These are phyloP conservation scores for Myxozyma monticola DNA, from an alignment of 805 yeast species.

Conservation along the genomic window DNA sequence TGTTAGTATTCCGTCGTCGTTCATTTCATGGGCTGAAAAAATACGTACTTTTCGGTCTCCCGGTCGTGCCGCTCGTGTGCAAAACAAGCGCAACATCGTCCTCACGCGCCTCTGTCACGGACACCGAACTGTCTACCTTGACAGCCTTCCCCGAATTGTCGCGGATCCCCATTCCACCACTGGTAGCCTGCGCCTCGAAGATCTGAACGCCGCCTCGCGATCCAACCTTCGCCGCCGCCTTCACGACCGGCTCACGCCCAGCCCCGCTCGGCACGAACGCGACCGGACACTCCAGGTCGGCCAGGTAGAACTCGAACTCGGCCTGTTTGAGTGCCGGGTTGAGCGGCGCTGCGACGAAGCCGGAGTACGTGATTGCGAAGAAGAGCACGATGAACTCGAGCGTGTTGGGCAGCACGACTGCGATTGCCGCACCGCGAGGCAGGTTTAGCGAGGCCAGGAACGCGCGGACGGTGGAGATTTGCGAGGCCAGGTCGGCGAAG, in stretches of 20 bases:
- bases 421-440: conserved; percentile 21
- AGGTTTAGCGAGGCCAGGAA: conserved; percentile 21
- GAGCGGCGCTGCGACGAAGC: conserved; percentile 66
- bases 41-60: conserved; percentile 55
- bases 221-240: conserved; percentile 51
- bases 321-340: conserved; percentile 60
- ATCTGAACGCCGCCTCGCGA: conserved; percentile 4
- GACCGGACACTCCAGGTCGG: conserved; percentile 58
- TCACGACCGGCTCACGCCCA: conserved; percentile 45
- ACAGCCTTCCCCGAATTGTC: conserved; percentile 32
- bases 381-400: conserved; percentile 59
- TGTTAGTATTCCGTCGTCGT: not conserved
- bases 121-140: conserved; percentile 45
- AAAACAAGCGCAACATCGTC: conserved; percentile 61
- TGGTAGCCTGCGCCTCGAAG: conserved; percentile 6
- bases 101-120: conserved; percentile 27
- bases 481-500: conserved; percentile 9
- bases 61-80: conserved; percentile 77
- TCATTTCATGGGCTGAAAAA: not conserved
- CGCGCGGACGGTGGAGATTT: conserved; percentile 7
- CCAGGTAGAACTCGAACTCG: conserved; percentile 66
- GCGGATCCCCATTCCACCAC: not conserved
- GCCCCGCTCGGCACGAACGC: conserved; percentile 60
- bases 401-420: conserved; percentile 62
- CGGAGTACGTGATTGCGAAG: conserved; percentile 56